phyloP scores from a whole-genome alignment of 192 early-diverging fungal genomes.

The Umbelopsis ramanniana region DNA sequence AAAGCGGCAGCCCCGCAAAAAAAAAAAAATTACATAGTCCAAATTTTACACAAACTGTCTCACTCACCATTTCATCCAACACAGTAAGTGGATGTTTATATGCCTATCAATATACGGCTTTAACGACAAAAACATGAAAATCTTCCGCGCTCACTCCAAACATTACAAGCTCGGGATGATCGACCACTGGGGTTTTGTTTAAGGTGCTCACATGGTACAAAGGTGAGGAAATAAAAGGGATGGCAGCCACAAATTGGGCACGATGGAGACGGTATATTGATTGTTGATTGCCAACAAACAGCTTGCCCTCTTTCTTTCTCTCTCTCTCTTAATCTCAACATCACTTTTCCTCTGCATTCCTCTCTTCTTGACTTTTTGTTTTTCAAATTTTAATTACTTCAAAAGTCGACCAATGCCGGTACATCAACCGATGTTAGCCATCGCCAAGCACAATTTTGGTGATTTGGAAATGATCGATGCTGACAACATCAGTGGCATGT shows the following conservation, averaged over 20 bases:
- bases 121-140: not conserved
- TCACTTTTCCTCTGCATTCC: too few relatives aligned
- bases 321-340: not conserved
- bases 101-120: too few relatives aligned
- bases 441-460: slow-evolving; percentile 28
- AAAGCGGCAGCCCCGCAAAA: not conserved
- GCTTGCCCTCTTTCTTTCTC: not conserved
- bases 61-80: not conserved
- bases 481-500: slow-evolving; percentile 29
- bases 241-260: slow-evolving; percentile 16
- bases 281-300: slow-evolving; percentile 3
- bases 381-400: not conserved
- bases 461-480: slow-evolving; percentile 15
- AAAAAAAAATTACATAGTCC: too few relatives aligned
- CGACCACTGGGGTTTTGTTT: not conserved
- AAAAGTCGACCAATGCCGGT: not conserved
- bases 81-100: too few relatives aligned
- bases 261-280: slow-evolving; percentile 2
- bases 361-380: not conserved
- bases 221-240: slow-evolving; percentile 14
- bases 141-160: slow-evolving; percentile 5
- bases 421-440: slow-evolving; percentile 26
- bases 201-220: slow-evolving; percentile 14
- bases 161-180: not conserved
- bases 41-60: not conserved